A percentile compares a stretch with the other conserved stretches of the same genome.
Conservation (phyloP, 2,329 filamentous ascomycete species). For the Fusarium tjaetaba region DNA sequence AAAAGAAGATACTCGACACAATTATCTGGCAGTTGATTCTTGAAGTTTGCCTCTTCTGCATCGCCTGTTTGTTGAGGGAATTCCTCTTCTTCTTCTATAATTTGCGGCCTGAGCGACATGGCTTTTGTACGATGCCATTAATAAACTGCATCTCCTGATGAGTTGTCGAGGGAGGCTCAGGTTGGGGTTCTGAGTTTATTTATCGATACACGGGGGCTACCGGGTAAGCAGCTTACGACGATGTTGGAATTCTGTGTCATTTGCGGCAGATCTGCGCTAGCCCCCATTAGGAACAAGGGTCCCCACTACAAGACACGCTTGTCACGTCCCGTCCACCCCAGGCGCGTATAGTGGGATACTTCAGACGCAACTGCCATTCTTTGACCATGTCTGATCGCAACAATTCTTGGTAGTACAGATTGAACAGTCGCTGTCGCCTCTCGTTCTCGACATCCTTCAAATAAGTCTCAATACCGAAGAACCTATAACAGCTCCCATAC, state of each 20-base stretch:
- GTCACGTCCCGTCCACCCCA: slow-evolving; percentile 23
- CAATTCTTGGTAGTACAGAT: not conserved
- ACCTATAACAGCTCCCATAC: not conserved
- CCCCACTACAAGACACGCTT: slow-evolving; percentile 19
- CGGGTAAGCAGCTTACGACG: slow-evolving; percentile 16
- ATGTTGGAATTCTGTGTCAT: slow-evolving; percentile 1
- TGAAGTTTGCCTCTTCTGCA: slow-evolving; percentile 1
- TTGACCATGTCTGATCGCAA: not conserved
- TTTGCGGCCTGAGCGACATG: slow-evolving; percentile 21
- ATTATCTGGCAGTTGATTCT: slow-evolving; percentile 74
- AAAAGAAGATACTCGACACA: slow-evolving; percentile 87
- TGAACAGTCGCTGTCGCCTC: not conserved
- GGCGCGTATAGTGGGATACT: slow-evolving; percentile 40
- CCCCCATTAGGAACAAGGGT: not conserved
- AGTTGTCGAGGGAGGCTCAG: not conserved
- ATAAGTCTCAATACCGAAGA: not conserved
- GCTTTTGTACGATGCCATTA: not conserved
- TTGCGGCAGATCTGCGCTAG: slow-evolving; percentile 5
- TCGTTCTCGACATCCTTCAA: too few relatives aligned
- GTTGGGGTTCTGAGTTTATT: slow-evolving; percentile 3
- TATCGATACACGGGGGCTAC: not conserved
- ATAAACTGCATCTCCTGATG: not conserved
- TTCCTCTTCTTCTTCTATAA: slow-evolving; percentile 4
- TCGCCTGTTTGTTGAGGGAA: not conserved
- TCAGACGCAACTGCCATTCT: not conserved